Conservation (phyloP, 768 basidiomycete genomes). For the Tubosaeta sp. region DNA sequence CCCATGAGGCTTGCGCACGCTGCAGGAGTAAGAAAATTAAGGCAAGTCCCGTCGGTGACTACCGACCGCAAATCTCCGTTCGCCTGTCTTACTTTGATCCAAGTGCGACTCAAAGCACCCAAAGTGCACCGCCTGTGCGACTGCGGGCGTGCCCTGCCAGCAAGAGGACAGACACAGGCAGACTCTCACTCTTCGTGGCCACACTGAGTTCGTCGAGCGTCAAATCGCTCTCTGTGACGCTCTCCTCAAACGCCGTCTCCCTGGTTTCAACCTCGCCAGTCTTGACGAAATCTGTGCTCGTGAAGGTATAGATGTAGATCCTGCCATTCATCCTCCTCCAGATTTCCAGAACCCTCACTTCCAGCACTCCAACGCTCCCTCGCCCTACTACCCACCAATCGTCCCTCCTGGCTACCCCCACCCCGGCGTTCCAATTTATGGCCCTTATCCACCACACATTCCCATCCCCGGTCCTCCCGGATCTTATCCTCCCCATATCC, state of each 20-base stretch:
- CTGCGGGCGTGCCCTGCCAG: conserved; percentile 74
- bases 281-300: conserved; percentile 62
- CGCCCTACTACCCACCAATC: conserved; percentile 32
- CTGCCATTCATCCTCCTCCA: conserved; percentile 19
- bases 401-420: conserved; percentile 47
- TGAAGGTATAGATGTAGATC: conserved; percentile 58
- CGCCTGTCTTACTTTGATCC: conserved; percentile 35
- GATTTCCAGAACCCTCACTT: conserved; percentile 35
- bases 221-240: conserved; percentile 76
- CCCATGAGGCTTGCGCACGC: conserved; percentile 88
- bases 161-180: conserved; percentile 88
- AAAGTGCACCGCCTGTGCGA: conserved; percentile 78
- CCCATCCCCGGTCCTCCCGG: conserved; percentile 38
- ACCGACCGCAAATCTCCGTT: conserved; percentile 83
- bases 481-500: conserved; percentile 54
- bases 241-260: conserved; percentile 69
- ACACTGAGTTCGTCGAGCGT: conserved; percentile 78
- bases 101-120: conserved; percentile 93
- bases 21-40: conserved; percentile 97
- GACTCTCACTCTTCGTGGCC: conserved; percentile 79
- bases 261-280: conserved; percentile 60
- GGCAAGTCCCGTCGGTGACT: conserved; percentile 64
- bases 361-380: conserved; percentile 19
- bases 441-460: conserved; percentile 41
- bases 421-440: conserved; percentile 39